A percentile compares a stretch with the other conserved stretches of the same genome.
These are phyloP conservation scores for Rhizopus delemar DNA, from an alignment of 371 early-diverging fungal species.

Conservation along the genomic window DNA sequence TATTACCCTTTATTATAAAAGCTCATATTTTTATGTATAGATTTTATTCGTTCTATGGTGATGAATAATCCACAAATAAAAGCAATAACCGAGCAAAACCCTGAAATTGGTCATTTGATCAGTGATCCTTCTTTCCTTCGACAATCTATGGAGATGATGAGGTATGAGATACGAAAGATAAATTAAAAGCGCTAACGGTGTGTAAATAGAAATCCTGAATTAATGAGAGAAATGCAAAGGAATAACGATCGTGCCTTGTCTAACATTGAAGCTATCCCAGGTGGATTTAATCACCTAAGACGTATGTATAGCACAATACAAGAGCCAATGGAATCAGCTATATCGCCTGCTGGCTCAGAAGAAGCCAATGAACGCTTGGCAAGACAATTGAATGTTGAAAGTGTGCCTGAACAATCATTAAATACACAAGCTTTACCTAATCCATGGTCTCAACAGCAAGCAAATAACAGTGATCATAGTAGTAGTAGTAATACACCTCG, in stretches of 20 bases:
- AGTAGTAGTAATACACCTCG: not conserved
- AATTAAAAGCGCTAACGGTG: not conserved
- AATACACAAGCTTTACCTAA: conserved; percentile 85
- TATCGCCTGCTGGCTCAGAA: conserved; percentile 49
- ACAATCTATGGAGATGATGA: conserved; percentile 64
- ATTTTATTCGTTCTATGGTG: conserved; percentile 72
- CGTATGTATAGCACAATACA: conserved; percentile 77
- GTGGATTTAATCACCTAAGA: conserved; percentile 83
- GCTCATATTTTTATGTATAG: conserved; percentile 26
- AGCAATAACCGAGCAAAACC: conserved; percentile 71
- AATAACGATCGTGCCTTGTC: conserved; percentile 86
- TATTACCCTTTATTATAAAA: not conserved
- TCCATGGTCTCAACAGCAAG: conserved; percentile 69
- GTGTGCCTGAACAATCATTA: conserved; percentile 59
- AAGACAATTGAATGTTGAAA: conserved; percentile 64
- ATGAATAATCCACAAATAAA: conserved; percentile 74
- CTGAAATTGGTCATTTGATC: conserved; percentile 77
- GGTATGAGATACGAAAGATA: conserved; percentile 23
- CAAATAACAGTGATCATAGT: conserved; percentile 2
- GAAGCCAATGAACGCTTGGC: conserved; percentile 69
- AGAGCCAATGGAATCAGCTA: conserved; percentile 68
- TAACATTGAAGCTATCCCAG: conserved; percentile 83
- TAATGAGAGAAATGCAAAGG: conserved; percentile 81
- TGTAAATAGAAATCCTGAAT: conserved; percentile 65
- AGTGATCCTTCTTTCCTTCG: conserved; percentile 76